A percentile compares a stretch with the other conserved stretches of the same genome.
Evolutionary conservation across 441 rosid species (phyloP).

Genomic region (Bocquillonia castaneifolia): DNA sequence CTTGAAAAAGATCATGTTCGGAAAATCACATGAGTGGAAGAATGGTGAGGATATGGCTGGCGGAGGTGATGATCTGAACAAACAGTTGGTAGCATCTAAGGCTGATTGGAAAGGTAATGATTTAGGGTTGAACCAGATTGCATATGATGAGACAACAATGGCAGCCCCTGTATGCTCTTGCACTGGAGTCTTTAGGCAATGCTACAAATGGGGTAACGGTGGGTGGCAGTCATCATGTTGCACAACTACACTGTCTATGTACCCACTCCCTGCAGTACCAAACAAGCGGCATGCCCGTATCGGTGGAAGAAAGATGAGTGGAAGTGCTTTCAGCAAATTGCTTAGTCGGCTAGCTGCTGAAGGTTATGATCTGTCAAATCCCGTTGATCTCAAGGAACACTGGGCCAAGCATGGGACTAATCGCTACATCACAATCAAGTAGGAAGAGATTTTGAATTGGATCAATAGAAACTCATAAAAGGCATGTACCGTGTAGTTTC

Average conservation of each 20-base stretch:
- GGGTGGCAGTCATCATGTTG: constrained; percentile 99
- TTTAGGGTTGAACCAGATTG: constrained; percentile 80
- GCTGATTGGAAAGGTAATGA: constrained; percentile 81
- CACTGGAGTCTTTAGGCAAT: constrained; percentile 76
- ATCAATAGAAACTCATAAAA: constrained; percentile 14
- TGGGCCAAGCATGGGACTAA: constrained; percentile 98
- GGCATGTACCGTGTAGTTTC: neutral
- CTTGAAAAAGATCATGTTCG: constrained; percentile 52
- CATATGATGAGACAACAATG: constrained; percentile 82
- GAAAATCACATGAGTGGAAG: constrained; percentile 51
- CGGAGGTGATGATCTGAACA: constrained; percentile 42
- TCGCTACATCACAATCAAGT: constrained; percentile 88
- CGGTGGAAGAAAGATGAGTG: constrained; percentile 98
- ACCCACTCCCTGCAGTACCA: constrained; percentile 83
- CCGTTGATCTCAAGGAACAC: constrained; percentile 84
- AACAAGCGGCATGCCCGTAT: constrained; percentile 84
- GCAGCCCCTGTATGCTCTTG: constrained; percentile 90
- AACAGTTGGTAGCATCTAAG: constrained; percentile 45
- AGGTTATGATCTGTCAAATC: constrained; percentile 77
- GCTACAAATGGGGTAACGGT: constrained; percentile 98
- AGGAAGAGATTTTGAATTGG: constrained; percentile 17
- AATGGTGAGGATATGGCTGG: constrained; percentile 42
- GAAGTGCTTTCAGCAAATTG: constrained; percentile 91
- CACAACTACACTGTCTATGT: constrained; percentile 79
- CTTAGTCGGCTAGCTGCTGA: constrained; percentile 88